These are phyloP conservation scores for Linum tenue DNA, from an alignment of 345 rosid genomes.

Conservation along the genomic window DNA sequence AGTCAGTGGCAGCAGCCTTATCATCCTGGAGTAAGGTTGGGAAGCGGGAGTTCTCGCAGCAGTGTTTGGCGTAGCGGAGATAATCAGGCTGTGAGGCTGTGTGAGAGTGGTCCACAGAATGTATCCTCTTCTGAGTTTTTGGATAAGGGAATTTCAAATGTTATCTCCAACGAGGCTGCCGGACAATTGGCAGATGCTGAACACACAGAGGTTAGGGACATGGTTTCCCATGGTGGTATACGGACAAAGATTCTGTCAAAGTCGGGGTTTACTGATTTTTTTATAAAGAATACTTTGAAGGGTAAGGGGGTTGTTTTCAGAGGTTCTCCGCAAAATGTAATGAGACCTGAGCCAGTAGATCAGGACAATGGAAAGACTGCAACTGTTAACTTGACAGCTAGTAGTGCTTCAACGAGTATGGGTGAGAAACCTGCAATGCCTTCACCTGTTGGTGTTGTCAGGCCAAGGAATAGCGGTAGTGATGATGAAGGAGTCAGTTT, in stretches of 20 bases:
- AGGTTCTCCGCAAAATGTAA: constrained; percentile 37
- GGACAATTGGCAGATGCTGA: constrained; percentile 33
- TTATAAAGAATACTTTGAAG: constrained; percentile 60
- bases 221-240: constrained; percentile 35
- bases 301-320: constrained; percentile 63
- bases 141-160: constrained; percentile 21
- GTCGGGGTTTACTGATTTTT: constrained; percentile 84
- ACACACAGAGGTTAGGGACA: constrained; percentile 24
- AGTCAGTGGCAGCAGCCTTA: constrained; percentile 41
- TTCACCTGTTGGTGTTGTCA: constrained; percentile 28
- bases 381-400: constrained; percentile 28
- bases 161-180: constrained; percentile 25
- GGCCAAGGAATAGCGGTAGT: constrained; percentile 22
- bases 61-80: constrained; percentile 21
- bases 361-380: constrained; percentile 32
- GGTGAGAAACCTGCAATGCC: constrained; percentile 25
- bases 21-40: constrained; percentile 36
- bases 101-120: constrained; percentile 23
- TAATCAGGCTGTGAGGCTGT: constrained; percentile 17
- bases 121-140: constrained; percentile 34
- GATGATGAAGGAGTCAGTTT: constrained; percentile 51
- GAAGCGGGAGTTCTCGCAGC: constrained; percentile 41
- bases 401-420: constrained; percentile 25
- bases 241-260: constrained; percentile 79
- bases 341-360: constrained; percentile 28